Evolutionary conservation across 306 rosid species (phyloP).

Genomic region (Biancaea sappan): DNA sequence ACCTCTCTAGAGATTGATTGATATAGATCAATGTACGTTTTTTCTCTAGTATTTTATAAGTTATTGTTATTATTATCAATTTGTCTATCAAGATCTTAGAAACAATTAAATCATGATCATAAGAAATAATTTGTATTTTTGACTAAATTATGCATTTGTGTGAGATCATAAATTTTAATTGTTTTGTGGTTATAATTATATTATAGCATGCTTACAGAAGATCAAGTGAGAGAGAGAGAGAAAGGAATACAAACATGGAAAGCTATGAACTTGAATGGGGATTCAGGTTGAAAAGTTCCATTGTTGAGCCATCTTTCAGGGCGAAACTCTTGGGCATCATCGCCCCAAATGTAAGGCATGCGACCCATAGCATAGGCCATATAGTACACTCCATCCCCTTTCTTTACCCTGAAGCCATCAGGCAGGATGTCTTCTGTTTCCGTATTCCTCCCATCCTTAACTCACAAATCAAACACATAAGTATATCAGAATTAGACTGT

Average conservation of each 20-base stretch:
- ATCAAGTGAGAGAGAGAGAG: neutral
- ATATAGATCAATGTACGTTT: no score
- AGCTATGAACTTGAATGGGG: constrained; percentile 74
- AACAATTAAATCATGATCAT: no score
- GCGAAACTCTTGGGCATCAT: constrained; percentile 59
- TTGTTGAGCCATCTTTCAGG: constrained; percentile 76
- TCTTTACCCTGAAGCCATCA: constrained; percentile 57
- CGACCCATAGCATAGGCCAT: constrained; percentile 73
- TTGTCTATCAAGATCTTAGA: no score
- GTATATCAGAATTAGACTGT: neutral
- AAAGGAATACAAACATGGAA: constrained; percentile 58
- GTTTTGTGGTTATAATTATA: no score
- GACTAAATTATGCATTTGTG: no score
- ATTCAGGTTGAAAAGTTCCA: constrained; percentile 59
- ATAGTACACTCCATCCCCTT: constrained; percentile 65
- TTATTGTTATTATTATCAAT: no score
- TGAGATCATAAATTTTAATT: no score
- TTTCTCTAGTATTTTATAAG: no score
- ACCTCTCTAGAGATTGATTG: no score
- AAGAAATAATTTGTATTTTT: no score
- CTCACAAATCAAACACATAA: constrained; percentile 23
- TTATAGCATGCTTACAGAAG: neutral
- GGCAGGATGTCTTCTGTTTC: constrained; percentile 62
- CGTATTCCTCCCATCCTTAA: constrained; percentile 60
- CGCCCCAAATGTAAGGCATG: constrained; percentile 73